Base-by-base conservation (phyloP, 2,329 filamentous ascomycete genomes). In the Metarhizium album region DNA sequence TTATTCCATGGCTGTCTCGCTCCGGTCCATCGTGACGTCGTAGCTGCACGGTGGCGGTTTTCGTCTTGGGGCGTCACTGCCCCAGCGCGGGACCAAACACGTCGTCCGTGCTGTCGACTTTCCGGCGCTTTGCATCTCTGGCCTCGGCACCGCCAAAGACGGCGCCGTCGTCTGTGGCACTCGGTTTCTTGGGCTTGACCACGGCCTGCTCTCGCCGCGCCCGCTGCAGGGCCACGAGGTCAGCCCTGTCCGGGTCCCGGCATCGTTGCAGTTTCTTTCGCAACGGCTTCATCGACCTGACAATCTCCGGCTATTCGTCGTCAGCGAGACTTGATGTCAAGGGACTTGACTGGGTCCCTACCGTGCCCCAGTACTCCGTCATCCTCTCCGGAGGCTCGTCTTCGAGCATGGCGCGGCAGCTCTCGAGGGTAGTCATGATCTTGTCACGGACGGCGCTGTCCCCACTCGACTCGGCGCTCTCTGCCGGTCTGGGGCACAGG, bases 191-290 rank as follows among this genome's bases (percentile, higher is more conserved):
- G 57, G 70, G 71, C 37, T 69, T 69, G 48, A 67, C 69, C 43
- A 70, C 67, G 1, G 67, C 68, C 53, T 75, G 70, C 58, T 82
- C 78, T 46, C 80, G 80, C 58, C 83, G 76, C 20, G 80, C 79
- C 55, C 77, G 76, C 59, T 87, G 83, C 47, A 86, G 68, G 46
- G 81, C 82, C 18, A 89, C 82, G 3, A 90, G 67, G 64, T 90
- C 84, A 42, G 78, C 80, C 51, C 86, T 80, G 58, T 87, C 83
- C 0, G 86, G 86, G 59, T 91, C 86, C 52, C 83, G 74, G 58
- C 86, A 90, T 58, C 76, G 79, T 53, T 79, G 80, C n/a, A 90
- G 71, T 63, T 88, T 90, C 66, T 77, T 81, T 16, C 81, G 75
- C 13, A 88, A 67, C 0, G 76, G 75, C 42, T 78, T 79, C 57